Percentiles rank a stretch among this genome's conserved stretches.
Conservation (phyloP, 2,329 filamentous ascomycete genomes). For the Paraphaeosphaeria sporulosa region DNA sequence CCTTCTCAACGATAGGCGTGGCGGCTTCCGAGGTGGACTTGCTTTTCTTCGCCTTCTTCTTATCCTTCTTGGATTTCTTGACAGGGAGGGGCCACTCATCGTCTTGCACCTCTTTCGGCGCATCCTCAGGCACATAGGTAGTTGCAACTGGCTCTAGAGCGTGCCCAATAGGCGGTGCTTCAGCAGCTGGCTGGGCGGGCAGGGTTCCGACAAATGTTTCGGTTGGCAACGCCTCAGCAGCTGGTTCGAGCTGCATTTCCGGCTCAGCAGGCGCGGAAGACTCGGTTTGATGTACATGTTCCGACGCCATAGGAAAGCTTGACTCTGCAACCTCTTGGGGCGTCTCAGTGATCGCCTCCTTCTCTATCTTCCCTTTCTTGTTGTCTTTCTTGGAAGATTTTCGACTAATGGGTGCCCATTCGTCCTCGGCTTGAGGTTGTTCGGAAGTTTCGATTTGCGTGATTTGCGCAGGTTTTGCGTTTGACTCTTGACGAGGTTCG, state of each 20-base stretch:
- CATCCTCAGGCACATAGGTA: slow-evolving; percentile 9
- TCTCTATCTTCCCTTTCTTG: slow-evolving; percentile 43
- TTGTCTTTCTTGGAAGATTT: slow-evolving; percentile 44
- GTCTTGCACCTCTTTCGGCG: slow-evolving; percentile 22
- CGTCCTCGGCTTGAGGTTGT: slow-evolving; percentile 11
- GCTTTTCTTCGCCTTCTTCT: slow-evolving; percentile 38
- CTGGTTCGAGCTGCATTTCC: slow-evolving; percentile 9
- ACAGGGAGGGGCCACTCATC: slow-evolving; percentile 23
- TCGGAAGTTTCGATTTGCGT: slow-evolving; percentile 10
- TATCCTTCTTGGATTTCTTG: slow-evolving; percentile 38
- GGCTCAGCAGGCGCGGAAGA: slow-evolving; percentile 1
- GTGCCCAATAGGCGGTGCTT: not conserved
- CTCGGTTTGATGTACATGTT: slow-evolving; percentile 14
- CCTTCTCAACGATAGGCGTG: slow-evolving; percentile 21
- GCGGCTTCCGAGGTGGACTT: slow-evolving; percentile 22
- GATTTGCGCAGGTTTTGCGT: not conserved
- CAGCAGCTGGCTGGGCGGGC: too few relatives aligned
- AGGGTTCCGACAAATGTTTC: not conserved
- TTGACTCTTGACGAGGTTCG: slow-evolving; percentile 3
- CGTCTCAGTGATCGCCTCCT: slow-evolving; percentile 17
- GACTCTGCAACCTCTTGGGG: slow-evolving; percentile 2
- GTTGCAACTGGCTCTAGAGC: not conserved
- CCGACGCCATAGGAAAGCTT: not conserved
- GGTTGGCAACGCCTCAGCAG: not conserved
- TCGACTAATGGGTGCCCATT: slow-evolving; percentile 19